Evolutionary conservation across 306 rosid genomes (phyloP).

Genomic region (Medicago ruthenica): DNA sequence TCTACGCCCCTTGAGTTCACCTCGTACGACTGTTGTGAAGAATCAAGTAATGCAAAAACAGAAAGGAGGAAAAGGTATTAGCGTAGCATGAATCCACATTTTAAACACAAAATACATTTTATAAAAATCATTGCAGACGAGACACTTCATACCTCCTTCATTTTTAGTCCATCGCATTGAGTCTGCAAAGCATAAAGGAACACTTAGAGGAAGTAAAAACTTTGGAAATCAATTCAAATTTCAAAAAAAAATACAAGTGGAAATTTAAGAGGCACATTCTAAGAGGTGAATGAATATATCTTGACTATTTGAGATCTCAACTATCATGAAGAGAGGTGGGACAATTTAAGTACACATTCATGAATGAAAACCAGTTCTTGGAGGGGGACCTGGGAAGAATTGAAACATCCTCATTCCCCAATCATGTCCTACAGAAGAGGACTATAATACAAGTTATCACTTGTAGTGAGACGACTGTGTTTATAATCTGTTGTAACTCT

Average conservation of each 20-base stretch:
- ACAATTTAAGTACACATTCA: background rate
- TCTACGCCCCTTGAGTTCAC: slow-evolving; percentile 75
- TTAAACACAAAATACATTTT: background rate
- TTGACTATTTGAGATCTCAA: background rate
- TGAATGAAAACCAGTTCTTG: background rate
- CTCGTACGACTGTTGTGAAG: slow-evolving; percentile 65
- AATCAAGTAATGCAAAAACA: slow-evolving; percentile 30
- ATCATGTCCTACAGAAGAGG: background rate
- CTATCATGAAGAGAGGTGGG: background rate
- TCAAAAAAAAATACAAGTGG: background rate
- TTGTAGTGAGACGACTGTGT: background rate
- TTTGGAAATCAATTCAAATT: background rate
- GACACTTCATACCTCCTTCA: slow-evolving; percentile 67
- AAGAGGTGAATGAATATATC: background rate
- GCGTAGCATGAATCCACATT: background rate
- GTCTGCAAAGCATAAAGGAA: slow-evolving; percentile 60
- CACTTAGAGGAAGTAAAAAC: slow-evolving; percentile 15
- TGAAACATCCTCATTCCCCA: background rate
- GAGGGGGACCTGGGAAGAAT: background rate
- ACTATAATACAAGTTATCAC: background rate
- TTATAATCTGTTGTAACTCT: background rate
- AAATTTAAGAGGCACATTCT: background rate
- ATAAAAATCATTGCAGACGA: slow-evolving; percentile 3
- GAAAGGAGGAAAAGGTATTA: background rate
- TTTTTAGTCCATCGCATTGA: slow-evolving; percentile 67